phyloP scores from a whole-genome alignment of 2,329 filamentous ascomycete genomes.

The Coniochaeta sp. region DNA sequence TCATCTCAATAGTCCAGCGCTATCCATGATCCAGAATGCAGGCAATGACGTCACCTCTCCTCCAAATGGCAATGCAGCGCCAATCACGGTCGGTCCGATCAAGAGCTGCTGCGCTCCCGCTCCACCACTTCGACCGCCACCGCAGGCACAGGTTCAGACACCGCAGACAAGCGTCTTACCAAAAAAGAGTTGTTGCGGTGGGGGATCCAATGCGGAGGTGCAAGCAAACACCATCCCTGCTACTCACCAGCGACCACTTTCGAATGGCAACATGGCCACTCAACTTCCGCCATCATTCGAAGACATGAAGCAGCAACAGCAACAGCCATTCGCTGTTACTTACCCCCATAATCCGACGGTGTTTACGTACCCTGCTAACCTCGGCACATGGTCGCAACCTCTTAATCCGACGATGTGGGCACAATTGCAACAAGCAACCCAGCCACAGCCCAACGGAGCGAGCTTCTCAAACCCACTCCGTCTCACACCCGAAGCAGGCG shows the following conservation, averaged over 20 bases:
- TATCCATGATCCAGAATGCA: neutral
- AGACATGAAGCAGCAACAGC: conserved; percentile 27
- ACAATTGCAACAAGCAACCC: conserved; percentile 21
- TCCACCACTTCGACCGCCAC: neutral
- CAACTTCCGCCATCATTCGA: conserved; percentile 26
- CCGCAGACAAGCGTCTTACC: neutral
- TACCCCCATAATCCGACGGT: conserved; percentile 29
- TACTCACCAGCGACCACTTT: neutral
- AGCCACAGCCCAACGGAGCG: neutral
- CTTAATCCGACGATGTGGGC: conserved; percentile 45
- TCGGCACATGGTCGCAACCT: conserved; percentile 47
- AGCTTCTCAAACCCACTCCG: neutral
- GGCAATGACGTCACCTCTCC: neutral
- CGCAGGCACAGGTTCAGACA: neutral
- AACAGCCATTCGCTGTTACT: conserved; percentile 23
- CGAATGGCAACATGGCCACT: conserved; percentile 18
- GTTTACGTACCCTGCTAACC: conserved; percentile 46
- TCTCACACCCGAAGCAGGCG: conserved; percentile 4
- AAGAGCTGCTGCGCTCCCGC: conserved; percentile 1
- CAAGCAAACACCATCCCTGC: neutral
- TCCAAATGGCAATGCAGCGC: neutral
- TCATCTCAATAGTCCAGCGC: neutral
- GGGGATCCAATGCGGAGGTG: neutral
- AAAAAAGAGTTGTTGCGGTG: neutral
- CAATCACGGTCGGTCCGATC: neutral